Percentiles rank a stretch among this genome's conserved stretches.
These are phyloP conservation scores for Colletotrichum eremochloae DNA, from an alignment of 2,329 filamentous ascomycete species.

Conservation along the genomic window DNA sequence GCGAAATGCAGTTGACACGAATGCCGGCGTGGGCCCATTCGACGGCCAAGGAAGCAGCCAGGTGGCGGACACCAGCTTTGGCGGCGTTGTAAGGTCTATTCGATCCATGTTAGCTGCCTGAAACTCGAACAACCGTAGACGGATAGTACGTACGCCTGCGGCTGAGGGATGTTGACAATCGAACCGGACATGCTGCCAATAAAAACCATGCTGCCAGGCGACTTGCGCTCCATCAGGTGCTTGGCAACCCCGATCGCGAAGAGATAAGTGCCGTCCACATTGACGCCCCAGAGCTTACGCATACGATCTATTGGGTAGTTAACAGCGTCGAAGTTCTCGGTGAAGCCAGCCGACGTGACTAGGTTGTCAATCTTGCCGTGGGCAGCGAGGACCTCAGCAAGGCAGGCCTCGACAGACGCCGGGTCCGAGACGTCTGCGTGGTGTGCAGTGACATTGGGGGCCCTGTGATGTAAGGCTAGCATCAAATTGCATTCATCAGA, in stretches of 20 bases:
- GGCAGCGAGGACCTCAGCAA: conserved; percentile 75
- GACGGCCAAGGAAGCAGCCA: conserved; percentile 88
- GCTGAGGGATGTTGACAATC: conserved; percentile 96
- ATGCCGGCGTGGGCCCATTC: conserved; percentile 93
- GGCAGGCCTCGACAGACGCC: conserved; percentile 80
- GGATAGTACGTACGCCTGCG: conserved; percentile 72
- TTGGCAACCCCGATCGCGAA: conserved; percentile 88
- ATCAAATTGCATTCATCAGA: background rate
- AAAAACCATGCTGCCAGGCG: conserved; percentile 88
- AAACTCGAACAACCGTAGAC: background rate
- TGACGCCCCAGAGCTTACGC: conserved; percentile 94
- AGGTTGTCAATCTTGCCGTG: conserved; percentile 92
- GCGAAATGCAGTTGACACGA: conserved; percentile 94
- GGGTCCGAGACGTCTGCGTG: conserved; percentile 88
- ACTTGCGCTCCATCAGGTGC: conserved; percentile 87
- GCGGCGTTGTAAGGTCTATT: conserved; percentile 86
- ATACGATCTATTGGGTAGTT: conserved; percentile 92
- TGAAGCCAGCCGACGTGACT: conserved; percentile 96
- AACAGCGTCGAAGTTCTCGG: conserved; percentile 93
- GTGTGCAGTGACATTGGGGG: conserved; percentile 90
- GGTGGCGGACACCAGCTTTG: conserved; percentile 91
- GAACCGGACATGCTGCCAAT: conserved; percentile 95
- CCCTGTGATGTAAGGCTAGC: conserved; percentile 55
- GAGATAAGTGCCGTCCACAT: conserved; percentile 92
- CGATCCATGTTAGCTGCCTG: background rate